Percentiles rank a stretch among this genome's conserved stretches.
These are phyloP conservation scores for Hylodesmum podocarpum DNA, from an alignment of 306 rosid genomes.

Conservation along the genomic window DNA sequence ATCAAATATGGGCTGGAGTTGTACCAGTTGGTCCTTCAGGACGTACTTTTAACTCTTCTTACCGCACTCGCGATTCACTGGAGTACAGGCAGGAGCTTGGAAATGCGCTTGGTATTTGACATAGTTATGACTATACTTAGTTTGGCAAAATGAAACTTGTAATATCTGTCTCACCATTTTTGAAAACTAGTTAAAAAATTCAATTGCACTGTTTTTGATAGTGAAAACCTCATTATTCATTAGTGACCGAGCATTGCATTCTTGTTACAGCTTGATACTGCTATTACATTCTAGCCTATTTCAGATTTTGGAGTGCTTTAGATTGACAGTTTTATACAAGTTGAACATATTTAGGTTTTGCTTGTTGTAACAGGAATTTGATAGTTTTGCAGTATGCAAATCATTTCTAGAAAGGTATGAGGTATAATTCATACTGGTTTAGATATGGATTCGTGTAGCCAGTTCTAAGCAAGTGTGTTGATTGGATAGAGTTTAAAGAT, in stretches of 20 bases:
- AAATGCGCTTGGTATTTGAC: constrained; percentile 82
- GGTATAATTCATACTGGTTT: constrained; percentile 4
- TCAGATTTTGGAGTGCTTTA: constrained; percentile 32
- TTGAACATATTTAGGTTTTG: not conserved
- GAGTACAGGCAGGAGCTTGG: constrained; percentile 95
- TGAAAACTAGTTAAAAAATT: constrained; percentile 18
- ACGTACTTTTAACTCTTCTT: constrained; percentile 82
- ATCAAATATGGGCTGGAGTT: constrained; percentile 99
- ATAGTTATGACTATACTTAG: constrained; percentile 9
- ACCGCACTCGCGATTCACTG: constrained; percentile 66
- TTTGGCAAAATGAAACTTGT: constrained; percentile 18
- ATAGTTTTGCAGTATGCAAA: constrained; percentile 20
- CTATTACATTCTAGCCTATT: constrained; percentile 12
- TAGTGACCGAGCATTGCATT: constrained; percentile 20
- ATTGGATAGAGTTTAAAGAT: constrained; percentile 7
- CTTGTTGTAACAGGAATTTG: constrained; percentile 14
- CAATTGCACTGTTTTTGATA: constrained; percentile 1
- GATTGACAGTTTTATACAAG: constrained; percentile 12
- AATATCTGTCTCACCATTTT: constrained; percentile 19
- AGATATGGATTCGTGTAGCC: constrained; percentile 7
- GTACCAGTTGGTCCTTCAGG: constrained; percentile 89
- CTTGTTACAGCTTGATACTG: constrained; percentile 20
- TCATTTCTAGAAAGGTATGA: not conserved
- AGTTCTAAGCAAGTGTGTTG: not conserved
- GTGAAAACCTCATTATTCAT: constrained; percentile 8